Base-by-base conservation (phyloP, 306 rosid species). In the Argentina anserina region DNA sequence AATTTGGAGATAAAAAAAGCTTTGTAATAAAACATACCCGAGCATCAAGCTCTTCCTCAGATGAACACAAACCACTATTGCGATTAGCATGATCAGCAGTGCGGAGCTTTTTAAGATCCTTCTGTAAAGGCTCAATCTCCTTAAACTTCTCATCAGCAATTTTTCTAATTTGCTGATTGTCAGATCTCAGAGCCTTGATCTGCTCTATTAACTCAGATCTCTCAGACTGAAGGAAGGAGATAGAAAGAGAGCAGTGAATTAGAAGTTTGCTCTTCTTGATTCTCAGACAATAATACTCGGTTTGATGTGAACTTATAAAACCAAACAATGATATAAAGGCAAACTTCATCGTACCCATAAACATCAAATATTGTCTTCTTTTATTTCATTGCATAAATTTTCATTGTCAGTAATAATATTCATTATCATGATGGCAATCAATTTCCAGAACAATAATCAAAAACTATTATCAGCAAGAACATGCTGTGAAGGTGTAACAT, bases 101-200 rank as follows among this genome's bases (percentile, higher is more conserved):
- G 21, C 99, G 99, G 76, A 94, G 81, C 92, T 90, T 88, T 46
- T 95, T 96, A 76, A 94, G 81, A 75, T 96, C 99, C 81, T 89
- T 95, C 66, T 87, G 92, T 46, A 91, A 85, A 53, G 99, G 97
- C 70, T 86, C 96, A 6, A 91, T 90, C 88, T 90, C 96, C 84
- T 80, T 95, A 37, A 81, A 77, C 81, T 91, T 95, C 86, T 84
- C 97, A 49, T 82, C 99, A 75, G 88, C 83, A 8, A 90, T 70
- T 37, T 84, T 67, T 83, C 78, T 88, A 76, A 77, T 81, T 82
- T 90, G 96, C 70, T 87, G 82, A 69, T 65, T 83, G 85, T 90
- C 91, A 78, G 73, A 89, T 80, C 84, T 90, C 76, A 91, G 86
- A 80, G 92, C 72, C 83, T 79, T 95, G 23, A 95, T 71, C 86